phyloP scores from a whole-genome alignment of 768 basidiomycete species.

The Boletellus sp. region DNA sequence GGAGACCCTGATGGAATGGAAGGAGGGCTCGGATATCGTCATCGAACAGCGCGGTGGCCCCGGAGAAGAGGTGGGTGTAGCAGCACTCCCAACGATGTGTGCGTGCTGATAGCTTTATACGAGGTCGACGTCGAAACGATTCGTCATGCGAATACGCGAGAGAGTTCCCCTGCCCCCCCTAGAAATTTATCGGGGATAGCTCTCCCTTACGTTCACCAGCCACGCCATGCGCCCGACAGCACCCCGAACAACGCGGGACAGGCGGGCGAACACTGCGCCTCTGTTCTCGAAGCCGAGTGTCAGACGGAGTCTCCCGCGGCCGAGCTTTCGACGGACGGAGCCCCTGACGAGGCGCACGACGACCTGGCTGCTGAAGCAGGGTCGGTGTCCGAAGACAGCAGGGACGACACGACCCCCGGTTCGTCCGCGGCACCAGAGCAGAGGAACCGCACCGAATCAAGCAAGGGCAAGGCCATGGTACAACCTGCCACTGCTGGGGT shows the following conservation, averaged over 20 bases:
- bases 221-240: slow-evolving; percentile 13
- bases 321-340: slow-evolving; percentile 3
- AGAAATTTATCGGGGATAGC: background rate
- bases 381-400: slow-evolving; percentile 59
- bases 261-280: slow-evolving; percentile 16
- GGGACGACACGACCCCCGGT: slow-evolving; percentile 13
- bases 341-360: background rate
- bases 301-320: slow-evolving; percentile 5
- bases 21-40: slow-evolving; percentile 64
- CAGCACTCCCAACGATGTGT: background rate
- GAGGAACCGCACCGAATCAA: slow-evolving; percentile 26
- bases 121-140: slow-evolving; percentile 66
- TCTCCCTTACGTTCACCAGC: slow-evolving; percentile 11
- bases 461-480: slow-evolving; percentile 14
- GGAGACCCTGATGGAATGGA: slow-evolving; percentile 51
- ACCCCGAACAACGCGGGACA: slow-evolving; percentile 27
- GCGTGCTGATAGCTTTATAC: slow-evolving; percentile 12
- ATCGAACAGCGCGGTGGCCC: slow-evolving; percentile 58
- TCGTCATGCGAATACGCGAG: slow-evolving; percentile 35
- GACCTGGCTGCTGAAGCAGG: slow-evolving; percentile 50
- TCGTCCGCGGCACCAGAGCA: slow-evolving; percentile 11
- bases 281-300: slow-evolving; percentile 13
- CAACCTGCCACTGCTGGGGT: slow-evolving; percentile 1
- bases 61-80: slow-evolving; percentile 61
- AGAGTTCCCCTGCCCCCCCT: slow-evolving; percentile 2